Evolutionary conservation across 345 rosid genomes (phyloP), one percentile per base, ranked within the genome.

Genomic region (Ceriops tagal): DNA sequence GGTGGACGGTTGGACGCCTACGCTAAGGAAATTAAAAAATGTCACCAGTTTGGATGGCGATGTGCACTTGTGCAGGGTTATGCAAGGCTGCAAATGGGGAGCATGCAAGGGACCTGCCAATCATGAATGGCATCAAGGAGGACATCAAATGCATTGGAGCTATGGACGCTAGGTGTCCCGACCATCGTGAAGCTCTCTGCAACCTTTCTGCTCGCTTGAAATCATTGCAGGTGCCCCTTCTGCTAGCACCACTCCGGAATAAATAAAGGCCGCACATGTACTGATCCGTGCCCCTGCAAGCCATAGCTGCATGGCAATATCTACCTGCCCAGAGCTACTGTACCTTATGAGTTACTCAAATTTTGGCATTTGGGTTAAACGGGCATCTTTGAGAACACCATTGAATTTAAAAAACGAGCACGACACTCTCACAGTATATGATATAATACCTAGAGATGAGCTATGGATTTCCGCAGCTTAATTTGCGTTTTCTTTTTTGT

Each of bases 61-160:
- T 2, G 30, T 49, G n/a, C 9, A n/a, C 57, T 73, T 61, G 27
- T 26, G 46, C 62, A 89, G 96, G 96, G 55, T 49, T 87, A 58
- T 89, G 96, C 51, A 84, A 80, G 74, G 82, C 74, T 55, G 92
- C 92, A 13, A 81, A 77, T 28, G 85, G 79, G 51, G 89, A 87
- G 55, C 96, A 89, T 69, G 91, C 85, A 27, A 86, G 89, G 86
- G 84, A 82, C 66, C 83, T 89, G 8, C 96, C 96, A 22, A 62
- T 73, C 72, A 86, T 87, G 89, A 87, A 87, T 75, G 92, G 92
- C 39, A 87, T 87, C 73, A 87, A 80, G 78, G 91, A 89, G 76
- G 84, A 79, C 69, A 87, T 89, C 57, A 89, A 89, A 74, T 81
- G 92, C 8, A 77, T 85, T 73, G 85, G 73, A 31, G 96, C 87